These are phyloP conservation scores for Penicillium sp. DNA, from an alignment of 2,329 filamentous ascomycete species.

Conservation along the genomic window DNA sequence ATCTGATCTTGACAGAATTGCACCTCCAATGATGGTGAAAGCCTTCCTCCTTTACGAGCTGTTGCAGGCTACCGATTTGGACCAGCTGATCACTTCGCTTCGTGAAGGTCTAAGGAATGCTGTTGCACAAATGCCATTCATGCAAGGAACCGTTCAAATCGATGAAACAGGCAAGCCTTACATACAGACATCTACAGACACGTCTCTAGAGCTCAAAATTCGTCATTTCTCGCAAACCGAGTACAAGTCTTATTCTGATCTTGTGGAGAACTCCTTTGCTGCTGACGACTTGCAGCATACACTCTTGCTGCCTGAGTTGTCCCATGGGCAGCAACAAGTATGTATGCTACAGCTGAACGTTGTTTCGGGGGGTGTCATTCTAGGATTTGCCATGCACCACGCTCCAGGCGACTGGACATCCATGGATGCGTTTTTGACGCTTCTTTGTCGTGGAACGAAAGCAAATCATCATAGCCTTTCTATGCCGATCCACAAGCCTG, in stretches of 20 bases:
- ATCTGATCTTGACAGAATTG: slow-evolving; percentile 25
- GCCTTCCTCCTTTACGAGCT: slow-evolving; percentile 23
- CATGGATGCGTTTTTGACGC: slow-evolving; percentile 22
- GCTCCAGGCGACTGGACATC: slow-evolving; percentile 27
- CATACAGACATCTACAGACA: slow-evolving; percentile 10
- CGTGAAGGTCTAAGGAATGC: slow-evolving; percentile 21
- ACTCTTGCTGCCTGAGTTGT: slow-evolving; percentile 13
- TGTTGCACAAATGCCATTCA: slow-evolving; percentile 18
- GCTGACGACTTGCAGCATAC: slow-evolving; percentile 12
- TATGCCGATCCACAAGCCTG: slow-evolving; percentile 17
- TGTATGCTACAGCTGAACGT: slow-evolving; percentile 25
- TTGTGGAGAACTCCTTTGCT: slow-evolving; percentile 13
- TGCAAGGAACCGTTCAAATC: slow-evolving; percentile 20
- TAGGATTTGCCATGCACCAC: slow-evolving; percentile 22
- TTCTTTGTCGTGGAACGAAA: slow-evolving; percentile 22
- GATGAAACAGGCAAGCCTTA: slow-evolving; percentile 15
- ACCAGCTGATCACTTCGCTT: slow-evolving; percentile 16
- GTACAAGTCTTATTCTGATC: slow-evolving; percentile 12
- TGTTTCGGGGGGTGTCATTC: slow-evolving; percentile 21
- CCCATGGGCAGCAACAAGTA: slow-evolving; percentile 8
- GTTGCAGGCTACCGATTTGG: slow-evolving; percentile 2
- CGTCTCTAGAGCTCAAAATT: slow-evolving; percentile 7
- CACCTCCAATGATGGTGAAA: slow-evolving; percentile 21
- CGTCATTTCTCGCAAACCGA: slow-evolving; percentile 10
- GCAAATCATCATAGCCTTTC: slow-evolving; percentile 14